Evolutionary conservation across 805 yeast species (phyloP).

Genomic region (Candida adriatica): DNA sequence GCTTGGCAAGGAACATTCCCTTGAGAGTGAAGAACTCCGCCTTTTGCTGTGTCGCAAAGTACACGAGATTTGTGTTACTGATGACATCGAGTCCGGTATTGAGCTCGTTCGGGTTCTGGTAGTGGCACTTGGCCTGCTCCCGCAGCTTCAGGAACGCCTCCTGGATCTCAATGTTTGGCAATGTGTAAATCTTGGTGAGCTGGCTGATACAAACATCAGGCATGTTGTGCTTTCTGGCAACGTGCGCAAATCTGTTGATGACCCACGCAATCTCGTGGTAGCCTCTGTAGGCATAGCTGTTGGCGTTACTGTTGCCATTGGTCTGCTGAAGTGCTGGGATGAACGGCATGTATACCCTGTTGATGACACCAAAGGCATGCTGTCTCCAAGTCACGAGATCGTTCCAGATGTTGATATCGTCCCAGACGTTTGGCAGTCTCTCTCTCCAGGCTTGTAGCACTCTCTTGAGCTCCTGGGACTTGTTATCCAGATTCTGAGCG

Average conservation of each 20-base stretch:
- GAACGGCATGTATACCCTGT: constrained; percentile 88
- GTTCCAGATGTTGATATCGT: constrained; percentile 96
- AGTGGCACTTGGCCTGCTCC: constrained; percentile 97
- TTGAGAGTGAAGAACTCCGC: constrained; percentile 96
- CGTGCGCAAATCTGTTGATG: constrained; percentile 95
- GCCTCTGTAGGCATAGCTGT: constrained; percentile 94
- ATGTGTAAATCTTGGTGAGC: constrained; percentile 84
- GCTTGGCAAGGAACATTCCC: constrained; percentile 94
- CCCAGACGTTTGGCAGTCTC: constrained; percentile 94
- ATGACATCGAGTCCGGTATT: constrained; percentile 96
- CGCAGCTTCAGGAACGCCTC: constrained; percentile 93
- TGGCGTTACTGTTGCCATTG: constrained; percentile 61
- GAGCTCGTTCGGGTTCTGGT: constrained; percentile 83
- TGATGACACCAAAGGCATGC: constrained; percentile 94
- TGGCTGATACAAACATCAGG: constrained; percentile 94
- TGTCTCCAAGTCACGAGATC: constrained; percentile 98
- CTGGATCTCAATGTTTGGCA: constrained; percentile 96
- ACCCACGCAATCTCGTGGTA: constrained; percentile 99
- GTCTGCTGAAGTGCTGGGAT: constrained; percentile 77
- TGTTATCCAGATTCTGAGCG: constrained; percentile 85
- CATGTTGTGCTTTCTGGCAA: constrained; percentile 94
- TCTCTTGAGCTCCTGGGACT: constrained; percentile 90
- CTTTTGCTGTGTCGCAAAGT: constrained; percentile 95
- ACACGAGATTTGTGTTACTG: constrained; percentile 90
- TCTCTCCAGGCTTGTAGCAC: constrained; percentile 98